Evolutionary conservation across 139 green algal species (phyloP), one percentile per base, ranked within the genome.

Genomic region (Pycnococcus provasolii): DNA sequence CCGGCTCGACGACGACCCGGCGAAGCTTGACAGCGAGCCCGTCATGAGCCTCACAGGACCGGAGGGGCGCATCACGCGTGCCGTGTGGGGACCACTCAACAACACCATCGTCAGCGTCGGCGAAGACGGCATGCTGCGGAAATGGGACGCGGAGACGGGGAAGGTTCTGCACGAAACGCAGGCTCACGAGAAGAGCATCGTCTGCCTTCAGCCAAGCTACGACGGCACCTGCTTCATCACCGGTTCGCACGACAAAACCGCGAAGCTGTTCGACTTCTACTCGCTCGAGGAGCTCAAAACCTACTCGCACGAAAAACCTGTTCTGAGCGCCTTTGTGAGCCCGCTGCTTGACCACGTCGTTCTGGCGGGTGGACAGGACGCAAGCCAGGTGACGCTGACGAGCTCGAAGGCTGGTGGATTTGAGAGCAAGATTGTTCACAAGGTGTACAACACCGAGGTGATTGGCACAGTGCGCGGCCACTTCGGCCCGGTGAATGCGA

Each of bases 361-460:
- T 41, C 70, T 95, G 40, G 92, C 90, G 40, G 92, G 92, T 62
- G 91, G 91, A 0, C 91, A 97, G 77, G 89, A 96, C 40, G 89
- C 89, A 5, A 84, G 80, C 44, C 58, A 80, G 42, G 87, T 94
- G 72, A 98, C 93, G n/a, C 96, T 87, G 39, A 97, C 91, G 2
- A 75, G 80, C 7, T 81, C 83, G 15, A 82, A 87, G 66, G 90
- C 88, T 2, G 94, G 93, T 64, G 83, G 88, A 48, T 99, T 99
- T 69, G 90, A 98, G 80, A 78, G 86, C 1, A 77, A 87, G 46
- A 96, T 99, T 74, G 97, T 90, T 84, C 90, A 97, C 80, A 99
- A 98, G 84, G 85, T 90, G 4, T 11, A 37, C 51, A 4, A 2
- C 40, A 66, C n/a, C 50, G 5, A 99, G 67, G 90, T 97, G 84